Conservation (phyloP, 176 grass and related monocot genomes). For the Avena eriantha region DNA sequence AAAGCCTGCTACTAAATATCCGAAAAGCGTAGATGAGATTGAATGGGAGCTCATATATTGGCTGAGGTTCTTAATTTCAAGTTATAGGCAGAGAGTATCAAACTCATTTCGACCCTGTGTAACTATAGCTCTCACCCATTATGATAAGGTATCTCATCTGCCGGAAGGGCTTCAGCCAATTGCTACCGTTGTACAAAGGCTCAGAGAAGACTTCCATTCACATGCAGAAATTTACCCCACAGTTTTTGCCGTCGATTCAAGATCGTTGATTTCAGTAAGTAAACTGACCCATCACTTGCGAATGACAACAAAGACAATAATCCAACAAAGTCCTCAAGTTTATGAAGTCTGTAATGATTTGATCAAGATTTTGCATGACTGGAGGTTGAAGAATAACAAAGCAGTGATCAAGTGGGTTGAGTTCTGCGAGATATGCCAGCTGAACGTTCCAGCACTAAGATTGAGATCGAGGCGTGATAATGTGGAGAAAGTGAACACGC, state of each 20-base stretch:
- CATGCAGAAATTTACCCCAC: constrained; percentile 89
- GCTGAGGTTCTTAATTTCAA: constrained; percentile 85
- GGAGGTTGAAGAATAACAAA: constrained; percentile 73
- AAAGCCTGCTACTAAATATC: constrained; percentile 64
- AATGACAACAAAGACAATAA: constrained; percentile 71
- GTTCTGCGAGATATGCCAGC: constrained; percentile 83
- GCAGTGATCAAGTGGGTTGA: constrained; percentile 75
- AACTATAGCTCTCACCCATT: constrained; percentile 80
- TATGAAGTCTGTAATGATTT: constrained; percentile 89
- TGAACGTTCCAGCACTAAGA: constrained; percentile 68
- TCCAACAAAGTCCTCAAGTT: constrained; percentile 73
- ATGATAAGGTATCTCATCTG: constrained; percentile 70
- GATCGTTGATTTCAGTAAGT: constrained; percentile 78
- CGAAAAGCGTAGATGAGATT: constrained; percentile 69
- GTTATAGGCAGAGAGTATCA: constrained; percentile 56
- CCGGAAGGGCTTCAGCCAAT: constrained; percentile 60
- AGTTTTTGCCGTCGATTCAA: constrained; percentile 85
- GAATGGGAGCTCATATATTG: constrained; percentile 82
- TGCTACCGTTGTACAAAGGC: constrained; percentile 68
- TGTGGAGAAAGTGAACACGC: constrained; percentile 63
- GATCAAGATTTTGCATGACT: constrained; percentile 65
- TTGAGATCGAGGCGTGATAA: constrained; percentile 81
- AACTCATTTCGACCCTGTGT: constrained; percentile 61
- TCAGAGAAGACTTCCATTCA: constrained; percentile 78
- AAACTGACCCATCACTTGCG: constrained; percentile 74